Evolutionary conservation across 495 filamentous ascomycete genomes (phyloP).

Genomic region (Pyronema omphalodes): DNA sequence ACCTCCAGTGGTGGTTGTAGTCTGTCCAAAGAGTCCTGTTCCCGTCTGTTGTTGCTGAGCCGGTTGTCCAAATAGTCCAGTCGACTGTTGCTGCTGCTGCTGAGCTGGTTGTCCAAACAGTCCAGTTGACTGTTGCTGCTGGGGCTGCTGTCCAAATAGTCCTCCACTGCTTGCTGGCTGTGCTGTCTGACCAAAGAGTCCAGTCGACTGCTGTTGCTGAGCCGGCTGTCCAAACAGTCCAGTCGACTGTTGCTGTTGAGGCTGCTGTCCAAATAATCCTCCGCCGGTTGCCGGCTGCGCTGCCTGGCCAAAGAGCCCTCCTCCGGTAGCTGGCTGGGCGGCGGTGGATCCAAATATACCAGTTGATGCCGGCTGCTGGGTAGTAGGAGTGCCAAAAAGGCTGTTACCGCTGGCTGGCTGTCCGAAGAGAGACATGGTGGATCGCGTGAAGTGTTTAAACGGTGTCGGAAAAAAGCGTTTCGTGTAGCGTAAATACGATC

Average conservation of each 20-base stretch:
- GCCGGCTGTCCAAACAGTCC: conserved; percentile 26
- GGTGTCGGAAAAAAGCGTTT: neutral
- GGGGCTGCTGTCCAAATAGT: conserved; percentile 27
- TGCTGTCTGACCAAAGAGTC: conserved; percentile 23
- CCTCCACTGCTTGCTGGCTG: conserved; percentile 25
- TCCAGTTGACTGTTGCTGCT: conserved; percentile 26
- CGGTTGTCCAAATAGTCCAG: conserved; percentile 26
- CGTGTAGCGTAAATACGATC: neutral
- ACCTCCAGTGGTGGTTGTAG: conserved; percentile 23
- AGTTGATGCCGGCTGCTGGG: conserved; percentile 22
- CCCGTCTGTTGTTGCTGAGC: conserved; percentile 17
- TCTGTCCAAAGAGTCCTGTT: conserved; percentile 19
- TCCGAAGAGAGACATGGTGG: neutral
- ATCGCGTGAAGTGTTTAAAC: neutral
- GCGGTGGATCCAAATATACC: neutral
- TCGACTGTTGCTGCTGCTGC: conserved; percentile 15
- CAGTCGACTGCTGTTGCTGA: conserved; percentile 27
- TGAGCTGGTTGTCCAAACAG: neutral
- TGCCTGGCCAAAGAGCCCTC: conserved; percentile 27
- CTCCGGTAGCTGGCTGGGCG: conserved; percentile 6
- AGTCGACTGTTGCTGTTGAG: conserved; percentile 12
- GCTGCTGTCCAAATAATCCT: conserved; percentile 20
- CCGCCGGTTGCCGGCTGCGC: conserved; percentile 28
- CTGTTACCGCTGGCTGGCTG: conserved; percentile 19
- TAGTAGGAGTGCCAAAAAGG: conserved; percentile 20